Evolutionary conservation across 768 basidiomycete species (phyloP).

Genomic region (Agrocybe pediades): DNA sequence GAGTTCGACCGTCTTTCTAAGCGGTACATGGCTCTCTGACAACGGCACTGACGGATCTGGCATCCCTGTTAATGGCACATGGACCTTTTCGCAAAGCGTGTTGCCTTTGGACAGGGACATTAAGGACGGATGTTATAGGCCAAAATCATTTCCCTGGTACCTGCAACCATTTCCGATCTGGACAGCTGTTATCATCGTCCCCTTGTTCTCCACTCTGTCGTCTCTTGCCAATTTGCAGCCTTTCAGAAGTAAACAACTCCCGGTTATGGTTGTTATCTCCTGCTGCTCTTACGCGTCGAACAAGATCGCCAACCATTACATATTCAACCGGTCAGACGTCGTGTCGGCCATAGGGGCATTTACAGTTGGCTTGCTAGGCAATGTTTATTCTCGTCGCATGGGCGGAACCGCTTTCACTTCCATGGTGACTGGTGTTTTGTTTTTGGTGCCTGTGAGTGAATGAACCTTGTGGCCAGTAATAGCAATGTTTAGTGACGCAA

Average conservation of each 20-base stretch:
- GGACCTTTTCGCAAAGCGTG: constrained; percentile 63
- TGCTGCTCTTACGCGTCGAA: constrained; percentile 80
- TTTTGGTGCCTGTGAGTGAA: constrained; percentile 77
- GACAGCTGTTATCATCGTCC: constrained; percentile 77
- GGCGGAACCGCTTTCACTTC: constrained; percentile 87
- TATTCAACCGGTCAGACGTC: constrained; percentile 82
- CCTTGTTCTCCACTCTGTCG: constrained; percentile 68
- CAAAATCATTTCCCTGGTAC: constrained; percentile 67
- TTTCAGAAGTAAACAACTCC: constrained; percentile 65
- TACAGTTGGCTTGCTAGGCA: constrained; percentile 76
- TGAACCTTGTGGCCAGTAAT: neutral
- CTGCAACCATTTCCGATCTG: constrained; percentile 82
- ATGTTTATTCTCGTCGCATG: constrained; percentile 80
- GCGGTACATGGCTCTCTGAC: constrained; percentile 72
- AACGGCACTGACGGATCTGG: constrained; percentile 40
- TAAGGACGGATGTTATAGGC: constrained; percentile 71
- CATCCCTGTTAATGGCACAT: constrained; percentile 57
- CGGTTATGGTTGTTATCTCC: constrained; percentile 84
- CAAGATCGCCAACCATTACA: constrained; percentile 81
- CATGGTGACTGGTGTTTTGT: constrained; percentile 88
- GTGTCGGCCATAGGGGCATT: constrained; percentile 88
- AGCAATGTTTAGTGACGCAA: neutral
- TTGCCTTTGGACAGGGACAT: constrained; percentile 48
- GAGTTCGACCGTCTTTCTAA: constrained; percentile 49
- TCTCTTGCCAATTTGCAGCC: constrained; percentile 83